Evolutionary conservation across 163 green algal genomes (phyloP), one percentile per base, ranked within the genome.

Genomic region (Scenedesmus sp.): DNA sequence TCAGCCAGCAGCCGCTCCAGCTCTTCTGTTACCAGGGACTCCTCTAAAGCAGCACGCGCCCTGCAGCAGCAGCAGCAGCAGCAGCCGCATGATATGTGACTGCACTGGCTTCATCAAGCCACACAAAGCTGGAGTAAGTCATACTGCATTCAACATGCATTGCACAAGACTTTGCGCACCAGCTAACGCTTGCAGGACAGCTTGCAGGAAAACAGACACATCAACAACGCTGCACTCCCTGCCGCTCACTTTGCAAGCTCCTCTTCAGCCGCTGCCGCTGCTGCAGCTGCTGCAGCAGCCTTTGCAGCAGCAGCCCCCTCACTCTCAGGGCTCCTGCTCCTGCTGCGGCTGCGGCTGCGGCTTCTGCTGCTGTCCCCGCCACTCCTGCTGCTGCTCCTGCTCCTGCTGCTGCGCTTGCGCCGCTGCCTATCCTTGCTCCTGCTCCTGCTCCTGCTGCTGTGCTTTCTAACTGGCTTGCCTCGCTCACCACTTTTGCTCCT

Each of bases 1-100:
- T 89, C 90, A 23, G 57, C 59, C 90, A 93, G 57, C 90, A 90
- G 90, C 3, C 74, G 34, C 59, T 90, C 74, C 7, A 93, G 18
- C 84, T 93, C 70, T 56, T 93, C 84, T 8, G 54, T 26, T 1
- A 90, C 67, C 10, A 93, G 84, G 2, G 56, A 56, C 73, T 90
- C 90, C 26, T 93, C 90, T 0, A 93, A 59, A 12, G 34, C 90
- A 52, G 90, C 90, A 1, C 60, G 83, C 4, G 46, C 70, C 84
- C 90, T 90, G 74, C 34, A 46, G 34, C 34, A 46, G 34, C 34
- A 46, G 34, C 34, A 46, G 34, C 34, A 46, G 34, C 34, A 46
- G 34, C 34, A 46, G 34, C 0, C 34, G 0, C 0, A 46, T 0
- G 34, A 46, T 46, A 46, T 46, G 34, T 1, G 0, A 46, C 34